Conservation (phyloP, 805 yeast genomes). For the Ogataea zsoltii region DNA sequence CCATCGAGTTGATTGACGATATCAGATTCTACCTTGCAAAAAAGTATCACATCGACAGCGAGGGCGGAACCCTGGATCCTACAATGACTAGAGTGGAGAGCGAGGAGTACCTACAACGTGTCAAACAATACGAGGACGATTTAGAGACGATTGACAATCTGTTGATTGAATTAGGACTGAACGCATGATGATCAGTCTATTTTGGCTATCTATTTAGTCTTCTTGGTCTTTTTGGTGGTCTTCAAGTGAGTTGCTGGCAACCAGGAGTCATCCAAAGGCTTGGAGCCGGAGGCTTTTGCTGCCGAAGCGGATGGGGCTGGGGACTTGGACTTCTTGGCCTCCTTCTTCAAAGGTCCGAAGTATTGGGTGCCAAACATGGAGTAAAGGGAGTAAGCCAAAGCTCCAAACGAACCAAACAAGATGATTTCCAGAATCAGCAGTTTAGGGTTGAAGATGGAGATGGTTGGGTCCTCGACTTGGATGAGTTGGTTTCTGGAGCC, state of each 20-base stretch:
- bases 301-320: constrained; percentile 29
- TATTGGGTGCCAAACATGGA: constrained; percentile 47
- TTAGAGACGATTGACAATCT: constrained; percentile 41
- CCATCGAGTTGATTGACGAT: constrained; percentile 79
- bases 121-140: constrained; percentile 35
- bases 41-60: constrained; percentile 34
- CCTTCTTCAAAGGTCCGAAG: constrained; percentile 40
- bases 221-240: constrained; percentile 34
- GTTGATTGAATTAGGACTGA: constrained; percentile 40
- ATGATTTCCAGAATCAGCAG: constrained; percentile 62
- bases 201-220: constrained; percentile 22
- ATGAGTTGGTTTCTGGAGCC: constrained; percentile 60
- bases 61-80: constrained; percentile 23
- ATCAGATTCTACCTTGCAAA: constrained; percentile 61
- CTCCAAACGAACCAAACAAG: constrained; percentile 49
- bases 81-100: constrained; percentile 12
- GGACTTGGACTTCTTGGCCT: constrained; percentile 30
- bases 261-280: constrained; percentile 49
- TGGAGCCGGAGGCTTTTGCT: constrained; percentile 32
- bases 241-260: constrained; percentile 56
- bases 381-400: constrained; percentile 49
- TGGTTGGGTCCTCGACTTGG: constrained; percentile 58
- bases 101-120: constrained; percentile 25
- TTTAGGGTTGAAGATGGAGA: constrained; percentile 74
- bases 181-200: constrained; percentile 35